These are phyloP conservation scores for Capsicum rhomboideum DNA, from an alignment of 257 asterid species.

Conservation along the genomic window DNA sequence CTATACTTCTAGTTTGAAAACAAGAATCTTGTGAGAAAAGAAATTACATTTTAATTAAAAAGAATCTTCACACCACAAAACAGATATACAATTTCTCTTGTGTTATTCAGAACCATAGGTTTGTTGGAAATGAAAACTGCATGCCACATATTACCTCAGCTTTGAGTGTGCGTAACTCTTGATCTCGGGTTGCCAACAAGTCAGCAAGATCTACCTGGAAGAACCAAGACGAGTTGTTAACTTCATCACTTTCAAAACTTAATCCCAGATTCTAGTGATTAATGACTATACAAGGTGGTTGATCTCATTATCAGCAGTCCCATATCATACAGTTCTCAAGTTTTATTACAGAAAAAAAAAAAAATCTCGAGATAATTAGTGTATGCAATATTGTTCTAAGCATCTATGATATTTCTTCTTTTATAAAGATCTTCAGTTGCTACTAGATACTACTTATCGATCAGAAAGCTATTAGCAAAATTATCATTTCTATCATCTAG, in stretches of 20 bases:
- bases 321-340: neutral
- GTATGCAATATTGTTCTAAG: neutral
- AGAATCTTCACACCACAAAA: neutral
- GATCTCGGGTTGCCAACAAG: slow-evolving; percentile 90
- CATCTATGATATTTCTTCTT: neutral
- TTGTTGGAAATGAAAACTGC: neutral
- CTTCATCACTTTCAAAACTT: slow-evolving; percentile 2
- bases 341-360: neutral
- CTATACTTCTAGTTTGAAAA: neutral
- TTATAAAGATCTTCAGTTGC: neutral
- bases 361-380: neutral
- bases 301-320: neutral
- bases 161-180: slow-evolving; percentile 87
- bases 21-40: neutral
- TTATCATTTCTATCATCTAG: neutral
- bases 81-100: neutral
- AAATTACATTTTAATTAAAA: neutral
- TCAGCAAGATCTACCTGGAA: slow-evolving; percentile 90
- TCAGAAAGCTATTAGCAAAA: neutral
- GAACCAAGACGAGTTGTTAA: slow-evolving; percentile 3
- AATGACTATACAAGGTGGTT: neutral
- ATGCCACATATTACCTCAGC: slow-evolving; percentile 59
- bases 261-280: neutral
- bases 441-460: neutral
- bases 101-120: neutral